A percentile compares a stretch with the other conserved stretches of the same genome.
These are phyloP conservation scores for Colletotrichum orbiculare DNA, from an alignment of 2,329 filamentous ascomycete species.

Conservation along the genomic window DNA sequence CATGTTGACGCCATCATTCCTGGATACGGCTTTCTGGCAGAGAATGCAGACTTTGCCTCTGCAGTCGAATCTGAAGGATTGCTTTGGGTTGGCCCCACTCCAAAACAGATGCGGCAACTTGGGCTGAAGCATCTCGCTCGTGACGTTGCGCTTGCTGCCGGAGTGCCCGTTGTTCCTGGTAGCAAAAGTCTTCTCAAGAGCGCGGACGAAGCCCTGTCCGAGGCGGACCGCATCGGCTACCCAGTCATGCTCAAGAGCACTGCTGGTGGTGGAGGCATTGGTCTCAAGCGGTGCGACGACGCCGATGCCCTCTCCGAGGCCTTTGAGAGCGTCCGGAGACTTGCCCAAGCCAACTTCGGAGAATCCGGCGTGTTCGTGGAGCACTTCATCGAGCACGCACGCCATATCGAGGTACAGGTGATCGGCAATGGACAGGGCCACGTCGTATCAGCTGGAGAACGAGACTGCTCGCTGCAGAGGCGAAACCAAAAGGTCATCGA, in stretches of 20 bases:
- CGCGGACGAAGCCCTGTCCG: slow-evolving; percentile 42
- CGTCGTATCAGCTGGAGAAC: slow-evolving; percentile 54
- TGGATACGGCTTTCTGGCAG: slow-evolving; percentile 75
- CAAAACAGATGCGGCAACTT: slow-evolving; percentile 52
- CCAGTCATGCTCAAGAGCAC: slow-evolving; percentile 61
- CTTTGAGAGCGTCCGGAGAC: slow-evolving; percentile 50
- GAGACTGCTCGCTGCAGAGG: slow-evolving; percentile 63
- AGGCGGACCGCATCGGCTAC: slow-evolving; percentile 46
- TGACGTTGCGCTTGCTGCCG: slow-evolving; percentile 43
- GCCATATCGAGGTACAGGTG: slow-evolving; percentile 63
- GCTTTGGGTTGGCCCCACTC: slow-evolving; percentile 68
- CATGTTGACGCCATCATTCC: slow-evolving; percentile 70
- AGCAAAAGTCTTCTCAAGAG: slow-evolving; percentile 42
- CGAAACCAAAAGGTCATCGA: slow-evolving; percentile 65
- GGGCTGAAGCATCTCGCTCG: slow-evolving; percentile 53
- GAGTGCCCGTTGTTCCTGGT: slow-evolving; percentile 50
- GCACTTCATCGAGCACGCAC: slow-evolving; percentile 51
- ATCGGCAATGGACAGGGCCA: slow-evolving; percentile 56
- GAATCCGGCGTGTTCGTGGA: slow-evolving; percentile 55
- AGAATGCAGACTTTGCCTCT: slow-evolving; percentile 71
- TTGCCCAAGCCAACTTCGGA: slow-evolving; percentile 55
- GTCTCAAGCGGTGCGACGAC: slow-evolving; percentile 51
- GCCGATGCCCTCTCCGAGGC: slow-evolving; percentile 43
- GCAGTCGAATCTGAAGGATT: slow-evolving; percentile 64
- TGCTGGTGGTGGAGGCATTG: slow-evolving; percentile 59